Evolutionary conservation across 371 early-diverging fungal genomes (phyloP).

Genomic region (Blakeslea trispora): DNA sequence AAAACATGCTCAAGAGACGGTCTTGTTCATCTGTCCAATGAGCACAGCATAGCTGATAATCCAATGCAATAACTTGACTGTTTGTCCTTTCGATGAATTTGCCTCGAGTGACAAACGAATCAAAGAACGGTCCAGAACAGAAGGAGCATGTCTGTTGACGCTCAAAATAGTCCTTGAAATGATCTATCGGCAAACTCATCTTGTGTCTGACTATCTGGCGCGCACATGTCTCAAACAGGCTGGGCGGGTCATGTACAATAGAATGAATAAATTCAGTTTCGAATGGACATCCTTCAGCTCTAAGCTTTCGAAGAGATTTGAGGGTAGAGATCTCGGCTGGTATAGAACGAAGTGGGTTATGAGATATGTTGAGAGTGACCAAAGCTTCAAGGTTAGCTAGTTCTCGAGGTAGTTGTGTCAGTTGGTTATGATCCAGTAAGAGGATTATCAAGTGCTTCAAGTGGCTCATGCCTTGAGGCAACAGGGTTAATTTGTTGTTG

Average conservation of each 20-base stretch:
- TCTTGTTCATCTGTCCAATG: slow-evolving; percentile 49
- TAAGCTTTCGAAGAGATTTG: slow-evolving; percentile 59
- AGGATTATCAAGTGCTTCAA: slow-evolving; percentile 59
- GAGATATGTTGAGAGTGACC: slow-evolving; percentile 62
- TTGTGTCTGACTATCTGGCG: slow-evolving; percentile 71
- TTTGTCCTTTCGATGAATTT: slow-evolving; percentile 67
- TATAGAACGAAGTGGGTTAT: slow-evolving; percentile 58
- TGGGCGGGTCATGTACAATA: slow-evolving; percentile 48
- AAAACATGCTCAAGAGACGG: slow-evolving; percentile 38
- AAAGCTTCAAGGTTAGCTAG: slow-evolving; percentile 57
- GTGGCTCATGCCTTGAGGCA: slow-evolving; percentile 70
- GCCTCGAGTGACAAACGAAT: slow-evolving; percentile 61
- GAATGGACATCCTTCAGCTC: slow-evolving; percentile 55
- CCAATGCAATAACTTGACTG: slow-evolving; percentile 36
- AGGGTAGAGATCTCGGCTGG: slow-evolving; percentile 49
- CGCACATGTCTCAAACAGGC: slow-evolving; percentile 76
- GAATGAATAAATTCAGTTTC: slow-evolving; percentile 31
- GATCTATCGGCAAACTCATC: slow-evolving; percentile 57
- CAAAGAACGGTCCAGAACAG: slow-evolving; percentile 88
- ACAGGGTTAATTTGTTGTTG: slow-evolving; percentile 58
- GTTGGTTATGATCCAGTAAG: slow-evolving; percentile 54
- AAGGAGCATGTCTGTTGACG: slow-evolving; percentile 74
- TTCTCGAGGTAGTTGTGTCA: slow-evolving; percentile 57
- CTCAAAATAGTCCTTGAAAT: slow-evolving; percentile 67
- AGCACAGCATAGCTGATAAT: slow-evolving; percentile 42